Conservation (phyloP, 768 basidiomycete species). For the Pisolithus microcarpus region DNA sequence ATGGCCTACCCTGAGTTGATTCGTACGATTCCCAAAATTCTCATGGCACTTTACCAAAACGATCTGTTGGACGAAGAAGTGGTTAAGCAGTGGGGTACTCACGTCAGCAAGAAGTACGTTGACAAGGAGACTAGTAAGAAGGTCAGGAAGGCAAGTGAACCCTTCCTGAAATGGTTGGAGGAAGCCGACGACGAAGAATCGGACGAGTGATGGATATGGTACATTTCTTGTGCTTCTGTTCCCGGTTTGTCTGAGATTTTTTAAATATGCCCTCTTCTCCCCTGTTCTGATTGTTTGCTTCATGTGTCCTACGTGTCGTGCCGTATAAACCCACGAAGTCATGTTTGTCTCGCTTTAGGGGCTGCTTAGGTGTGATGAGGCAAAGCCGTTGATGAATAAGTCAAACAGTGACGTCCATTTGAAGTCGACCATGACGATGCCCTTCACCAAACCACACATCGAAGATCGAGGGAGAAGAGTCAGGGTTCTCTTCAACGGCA, state of each 20-base stretch:
- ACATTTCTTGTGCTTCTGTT: background rate
- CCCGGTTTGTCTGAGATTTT: background rate
- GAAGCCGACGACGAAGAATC: slow-evolving; percentile 77
- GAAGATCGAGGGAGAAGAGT: slow-evolving; percentile 46
- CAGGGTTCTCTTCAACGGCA: slow-evolving; percentile 45
- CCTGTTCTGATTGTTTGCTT: background rate
- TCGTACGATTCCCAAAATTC: slow-evolving; percentile 73
- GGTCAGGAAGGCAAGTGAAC: slow-evolving; percentile 91
- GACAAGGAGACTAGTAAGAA: slow-evolving; percentile 94
- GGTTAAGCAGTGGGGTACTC: slow-evolving; percentile 87
- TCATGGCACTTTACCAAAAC: slow-evolving; percentile 90
- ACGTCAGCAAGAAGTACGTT: slow-evolving; percentile 94
- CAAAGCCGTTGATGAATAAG: background rate
- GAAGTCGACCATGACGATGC: slow-evolving; percentile 16
- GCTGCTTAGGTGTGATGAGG: no score
- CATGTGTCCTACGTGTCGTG: no score
- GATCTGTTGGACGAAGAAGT: slow-evolving; percentile 92
- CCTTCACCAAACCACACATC: slow-evolving; percentile 38
- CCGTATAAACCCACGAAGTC: no score
- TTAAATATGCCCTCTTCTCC: background rate
- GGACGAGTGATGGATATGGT: slow-evolving; percentile 32
- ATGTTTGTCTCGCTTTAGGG: no score
- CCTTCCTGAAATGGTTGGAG: slow-evolving; percentile 93
- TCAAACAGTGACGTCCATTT: background rate
- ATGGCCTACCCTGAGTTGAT: slow-evolving; percentile 66